Evolutionary conservation across 1,284 basidiomycete species (phyloP).

Genomic region (Athelia psychrophila): DNA sequence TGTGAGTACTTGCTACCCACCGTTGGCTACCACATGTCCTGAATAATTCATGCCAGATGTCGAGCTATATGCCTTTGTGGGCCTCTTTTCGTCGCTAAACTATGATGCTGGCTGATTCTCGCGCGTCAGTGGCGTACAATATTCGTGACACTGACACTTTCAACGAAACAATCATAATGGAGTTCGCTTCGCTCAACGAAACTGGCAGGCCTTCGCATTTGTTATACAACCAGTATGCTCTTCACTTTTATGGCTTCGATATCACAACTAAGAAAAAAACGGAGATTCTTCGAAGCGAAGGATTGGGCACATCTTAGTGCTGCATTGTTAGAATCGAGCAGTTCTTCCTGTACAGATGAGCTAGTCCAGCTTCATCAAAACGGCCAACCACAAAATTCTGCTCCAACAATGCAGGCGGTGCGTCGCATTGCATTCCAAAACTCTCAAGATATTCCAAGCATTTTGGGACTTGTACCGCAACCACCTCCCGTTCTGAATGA

Average conservation of each 20-base stretch:
- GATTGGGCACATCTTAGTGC: background rate
- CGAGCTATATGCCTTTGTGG: background rate
- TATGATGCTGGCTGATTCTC: background rate
- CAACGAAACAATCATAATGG: background rate
- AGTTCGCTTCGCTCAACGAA: background rate
- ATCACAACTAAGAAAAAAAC: background rate
- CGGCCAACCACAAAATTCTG: background rate
- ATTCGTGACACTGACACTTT: background rate
- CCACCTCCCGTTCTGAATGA: slow-evolving; percentile 21
- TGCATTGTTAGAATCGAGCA: background rate
- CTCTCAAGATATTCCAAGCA: background rate
- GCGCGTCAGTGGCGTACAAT: background rate
- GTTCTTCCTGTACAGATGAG: background rate
- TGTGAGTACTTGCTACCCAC: background rate
- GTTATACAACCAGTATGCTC: background rate
- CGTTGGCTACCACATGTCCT: background rate
- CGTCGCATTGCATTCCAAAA: background rate
- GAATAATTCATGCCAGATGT: background rate
- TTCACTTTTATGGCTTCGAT: no score
- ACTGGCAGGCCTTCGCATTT: background rate
- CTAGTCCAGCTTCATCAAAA: background rate
- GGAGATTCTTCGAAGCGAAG: background rate
- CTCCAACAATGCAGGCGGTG: background rate
- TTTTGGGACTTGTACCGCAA: background rate
- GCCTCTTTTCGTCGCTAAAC: background rate